Evolutionary conservation across 2,329 filamentous ascomycete genomes (phyloP).

Genomic region (Pyrenophora graminea): DNA sequence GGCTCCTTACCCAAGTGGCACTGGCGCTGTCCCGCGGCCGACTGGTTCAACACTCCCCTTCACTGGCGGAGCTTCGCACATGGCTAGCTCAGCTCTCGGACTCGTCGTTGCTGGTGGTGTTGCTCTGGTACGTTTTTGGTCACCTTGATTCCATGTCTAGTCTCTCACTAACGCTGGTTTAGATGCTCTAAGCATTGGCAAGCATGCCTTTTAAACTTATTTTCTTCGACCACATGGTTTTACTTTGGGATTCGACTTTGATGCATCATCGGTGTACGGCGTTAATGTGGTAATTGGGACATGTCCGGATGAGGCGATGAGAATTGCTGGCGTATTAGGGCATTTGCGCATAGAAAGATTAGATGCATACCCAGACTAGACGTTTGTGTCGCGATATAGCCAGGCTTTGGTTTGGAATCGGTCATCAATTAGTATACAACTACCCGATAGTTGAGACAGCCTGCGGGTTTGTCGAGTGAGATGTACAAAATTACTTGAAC

Average conservation of each 20-base stretch:
- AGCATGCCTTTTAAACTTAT: not conserved
- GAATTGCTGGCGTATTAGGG: slow-evolving; percentile 6
- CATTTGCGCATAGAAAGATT: not conserved
- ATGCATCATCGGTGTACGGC: slow-evolving; percentile 7
- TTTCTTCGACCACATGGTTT: slow-evolving; percentile 4
- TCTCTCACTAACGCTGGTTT: not conserved
- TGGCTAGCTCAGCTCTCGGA: slow-evolving; percentile 35
- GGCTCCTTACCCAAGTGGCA: slow-evolving; percentile 32
- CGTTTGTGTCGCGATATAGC: not conserved
- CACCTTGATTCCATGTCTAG: not conserved
- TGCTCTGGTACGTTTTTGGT: slow-evolving; percentile 30
- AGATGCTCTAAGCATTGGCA: slow-evolving; percentile 17
- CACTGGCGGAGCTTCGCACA: slow-evolving; percentile 31
- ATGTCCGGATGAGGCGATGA: not conserved
- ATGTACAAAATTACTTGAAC: not conserved
- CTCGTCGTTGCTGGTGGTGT: slow-evolving; percentile 38
- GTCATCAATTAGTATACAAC: too few relatives aligned
- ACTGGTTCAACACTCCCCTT: slow-evolving; percentile 30
- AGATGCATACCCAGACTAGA: slow-evolving; percentile 2
- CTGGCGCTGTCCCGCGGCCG: slow-evolving; percentile 17
- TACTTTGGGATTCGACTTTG: slow-evolving; percentile 4
- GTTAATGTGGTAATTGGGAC: slow-evolving; percentile 1
- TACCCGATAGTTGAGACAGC: not conserved
- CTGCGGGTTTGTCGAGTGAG: not conserved
- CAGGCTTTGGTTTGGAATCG: not conserved